Evolutionary conservation across 2,329 filamentous ascomycete genomes (phyloP).

Genomic region (Epichloe aotearoae): DNA sequence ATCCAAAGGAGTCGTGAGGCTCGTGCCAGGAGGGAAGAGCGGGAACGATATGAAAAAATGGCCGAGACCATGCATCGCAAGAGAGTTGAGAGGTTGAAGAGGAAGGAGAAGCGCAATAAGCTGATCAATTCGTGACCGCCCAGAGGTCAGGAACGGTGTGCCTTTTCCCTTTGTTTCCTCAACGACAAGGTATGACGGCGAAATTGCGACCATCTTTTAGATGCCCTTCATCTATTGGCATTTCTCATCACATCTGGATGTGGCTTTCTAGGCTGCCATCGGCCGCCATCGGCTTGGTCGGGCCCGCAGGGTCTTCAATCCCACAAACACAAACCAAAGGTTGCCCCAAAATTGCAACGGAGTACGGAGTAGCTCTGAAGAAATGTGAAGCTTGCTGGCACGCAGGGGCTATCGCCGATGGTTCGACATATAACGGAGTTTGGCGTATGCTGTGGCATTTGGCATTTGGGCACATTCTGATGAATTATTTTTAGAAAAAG

Average conservation of each 20-base stretch:
- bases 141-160: background rate
- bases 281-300: too few relatives aligned
- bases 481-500: too few relatives aligned
- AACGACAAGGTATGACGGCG: background rate
- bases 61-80: constrained; percentile 97
- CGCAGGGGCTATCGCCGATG: too few relatives aligned
- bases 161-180: background rate
- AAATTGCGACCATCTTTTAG: background rate
- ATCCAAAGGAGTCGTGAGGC: constrained; percentile 75
- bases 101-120: constrained; percentile 94
- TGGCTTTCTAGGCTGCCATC: background rate
- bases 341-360: too few relatives aligned
- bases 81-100: constrained; percentile 81
- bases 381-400: too few relatives aligned
- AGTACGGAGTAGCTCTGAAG: too few relatives aligned
- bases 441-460: too few relatives aligned
- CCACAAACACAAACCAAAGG: too few relatives aligned
- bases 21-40: constrained; percentile 80
- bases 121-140: constrained; percentile 42
- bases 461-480: too few relatives aligned
- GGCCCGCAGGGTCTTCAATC: too few relatives aligned
- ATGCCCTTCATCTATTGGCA: background rate
- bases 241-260: background rate
- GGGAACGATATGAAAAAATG: constrained; percentile 83
- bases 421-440: too few relatives aligned